Evolutionary conservation across 176 grass and related monocot genomes (phyloP).

Genomic region (Triticum aestivum): IWGSC_CS_RefSeq_v2.1 NC_057813.1:681784189-681784688

Average conservation of each 20-base stretch:
- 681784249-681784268: not conserved
- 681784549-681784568: not conserved
- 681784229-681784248: not conserved
- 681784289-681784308: not conserved
- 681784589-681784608: conserved; percentile 14
- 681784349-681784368: not conserved
- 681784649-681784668: not conserved
- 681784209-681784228: not conserved
- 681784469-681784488: too few relatives aligned
- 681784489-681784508: too few relatives aligned
- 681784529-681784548: too few relatives aligned
- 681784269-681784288: not conserved
- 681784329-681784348: too few relatives aligned
- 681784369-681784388: too few relatives aligned
- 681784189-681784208: not conserved
- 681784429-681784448: not conserved
- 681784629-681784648: not conserved
- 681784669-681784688: not conserved
- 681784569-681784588: not conserved
- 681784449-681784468: fast-evolving
- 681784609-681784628: not conserved
- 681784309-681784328: too few relatives aligned
- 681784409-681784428: not conserved
- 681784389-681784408: too few relatives aligned
- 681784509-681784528: too few relatives aligned